Conservation (phyloP, 108 stramenopile genomes). For the Cyclotella cryptica region DNA sequence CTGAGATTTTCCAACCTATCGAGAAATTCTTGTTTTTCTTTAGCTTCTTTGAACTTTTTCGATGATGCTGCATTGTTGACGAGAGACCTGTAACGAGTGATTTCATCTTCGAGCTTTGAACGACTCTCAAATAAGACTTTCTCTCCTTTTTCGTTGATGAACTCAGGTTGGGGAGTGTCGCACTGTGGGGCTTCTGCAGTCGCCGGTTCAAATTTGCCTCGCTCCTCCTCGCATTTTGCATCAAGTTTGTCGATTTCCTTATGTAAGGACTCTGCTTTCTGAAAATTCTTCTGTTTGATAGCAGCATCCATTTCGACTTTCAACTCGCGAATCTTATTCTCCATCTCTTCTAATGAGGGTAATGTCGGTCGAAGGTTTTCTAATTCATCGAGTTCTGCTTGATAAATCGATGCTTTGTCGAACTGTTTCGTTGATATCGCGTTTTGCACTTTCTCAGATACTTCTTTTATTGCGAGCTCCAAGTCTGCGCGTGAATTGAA, state of each 20-base stretch:
- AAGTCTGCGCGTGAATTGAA: constrained; percentile 77
- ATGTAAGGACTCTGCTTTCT: constrained; percentile 65
- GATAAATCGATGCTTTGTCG: constrained; percentile 58
- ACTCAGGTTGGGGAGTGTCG: constrained; percentile 12
- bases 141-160: constrained; percentile 58
- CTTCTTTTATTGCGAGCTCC: constrained; percentile 63
- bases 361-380: constrained; percentile 67
- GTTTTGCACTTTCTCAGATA: constrained; percentile 52
- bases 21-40: constrained; percentile 58
- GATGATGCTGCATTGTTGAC: constrained; percentile 54
- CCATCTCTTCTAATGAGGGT: constrained; percentile 78
- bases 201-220: constrained; percentile 25
- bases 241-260: constrained; percentile 64
- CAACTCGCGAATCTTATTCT: constrained; percentile 40
- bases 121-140: constrained; percentile 61
- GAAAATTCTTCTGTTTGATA: constrained; percentile 70
- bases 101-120: constrained; percentile 63
- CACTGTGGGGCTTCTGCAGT: constrained; percentile 6
- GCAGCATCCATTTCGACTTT: constrained; percentile 66
- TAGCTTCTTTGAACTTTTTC: constrained; percentile 79
- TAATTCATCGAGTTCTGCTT: constrained; percentile 66
- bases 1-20: constrained; percentile 67
- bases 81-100: constrained; percentile 42
- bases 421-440: constrained; percentile 75
- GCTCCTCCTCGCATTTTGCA: constrained; percentile 62